These are phyloP conservation scores for Trametes cinnabarina DNA, from an alignment of 768 basidiomycete genomes.

Conservation along the genomic window DNA sequence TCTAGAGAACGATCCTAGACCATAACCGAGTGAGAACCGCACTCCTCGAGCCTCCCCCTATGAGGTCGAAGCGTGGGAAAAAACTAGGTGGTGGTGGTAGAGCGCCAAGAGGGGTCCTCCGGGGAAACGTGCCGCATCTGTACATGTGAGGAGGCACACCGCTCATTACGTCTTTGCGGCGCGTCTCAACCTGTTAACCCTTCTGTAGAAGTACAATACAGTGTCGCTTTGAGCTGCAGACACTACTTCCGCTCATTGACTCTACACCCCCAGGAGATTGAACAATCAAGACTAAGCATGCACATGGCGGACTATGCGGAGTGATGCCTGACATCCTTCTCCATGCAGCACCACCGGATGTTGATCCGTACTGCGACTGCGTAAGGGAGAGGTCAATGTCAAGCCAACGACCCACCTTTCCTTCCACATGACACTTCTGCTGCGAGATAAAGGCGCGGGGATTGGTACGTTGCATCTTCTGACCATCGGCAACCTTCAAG, in stretches of 20 bases:
- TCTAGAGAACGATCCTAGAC: no score
- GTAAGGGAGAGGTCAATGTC: neutral
- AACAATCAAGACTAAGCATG: neutral
- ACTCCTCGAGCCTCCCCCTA: no score
- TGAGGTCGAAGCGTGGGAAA: no score
- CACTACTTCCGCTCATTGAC: conserved; percentile 2
- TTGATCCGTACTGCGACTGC: conserved; percentile 5
- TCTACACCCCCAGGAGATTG: neutral
- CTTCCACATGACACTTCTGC: conserved; percentile 5
- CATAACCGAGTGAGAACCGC: no score
- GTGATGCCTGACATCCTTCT: neutral
- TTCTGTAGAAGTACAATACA: neutral
- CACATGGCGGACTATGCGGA: neutral
- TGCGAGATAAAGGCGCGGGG: neutral
- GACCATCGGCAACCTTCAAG: conserved; percentile 2
- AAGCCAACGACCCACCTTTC: neutral
- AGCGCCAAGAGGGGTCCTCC: no score
- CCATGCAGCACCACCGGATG: conserved; percentile 1
- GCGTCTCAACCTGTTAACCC: neutral
- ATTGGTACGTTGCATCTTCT: neutral
- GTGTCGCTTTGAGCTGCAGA: neutral
- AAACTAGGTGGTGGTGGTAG: no score
- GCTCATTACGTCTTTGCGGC: conserved; percentile 13
- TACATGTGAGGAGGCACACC: neutral
- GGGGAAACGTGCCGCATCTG: no score